Base-by-base conservation (phyloP, 2,329 filamentous ascomycete genomes). In the Ascochyta lentis region DNA sequence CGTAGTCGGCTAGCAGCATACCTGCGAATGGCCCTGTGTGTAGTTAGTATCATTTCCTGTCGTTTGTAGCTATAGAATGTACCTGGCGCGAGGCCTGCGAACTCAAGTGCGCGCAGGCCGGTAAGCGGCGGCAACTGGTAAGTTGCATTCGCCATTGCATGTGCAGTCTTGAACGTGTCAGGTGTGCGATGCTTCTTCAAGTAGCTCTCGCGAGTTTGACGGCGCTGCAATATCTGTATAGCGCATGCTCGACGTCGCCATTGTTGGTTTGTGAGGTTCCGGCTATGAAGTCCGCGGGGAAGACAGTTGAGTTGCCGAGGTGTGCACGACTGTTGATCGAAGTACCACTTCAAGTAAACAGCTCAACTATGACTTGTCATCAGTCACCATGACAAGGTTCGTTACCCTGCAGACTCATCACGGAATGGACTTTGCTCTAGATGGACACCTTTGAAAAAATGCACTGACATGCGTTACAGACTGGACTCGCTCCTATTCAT, bases 1-100 rank as follows among this genome's bases (percentile, higher is more conserved):
- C 94, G 63, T 92, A 76, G 77, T 97, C 93, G 66, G 93, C 89
- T 59, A 97, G 88, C 46, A 77, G 85, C 70, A 97, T 85, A 67
- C 92, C 92, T 45, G 92, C 89, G 74, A 95, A 97, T 39, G 93
- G 93, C 24, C 89, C 92, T 93, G 61, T 8, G 29, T 1, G 16
- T 19, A 7, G 9, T 51, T 4, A 24, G 31, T 3, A 23, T 15
- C 2, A 10, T 12, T 8, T 16, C 4, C 4, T 13, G 1, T 3
- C 9, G 0, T 16, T 2, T 7, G 15, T 35, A 8, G 7, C 26
- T 40, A 19, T 12, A 12, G 7, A 24, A 35, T 23, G 35, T 78
- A 82, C 83, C 83, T 66, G 83, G 83, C 44, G 83, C 83, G 27
- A 89, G 77, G 26, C 86, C 86, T 23, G 84, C 86, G 63, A 89